These are phyloP conservation scores for Elaeis guineensis DNA, from an alignment of 176 grass and related monocot species.

Conservation along the genomic window DNA sequence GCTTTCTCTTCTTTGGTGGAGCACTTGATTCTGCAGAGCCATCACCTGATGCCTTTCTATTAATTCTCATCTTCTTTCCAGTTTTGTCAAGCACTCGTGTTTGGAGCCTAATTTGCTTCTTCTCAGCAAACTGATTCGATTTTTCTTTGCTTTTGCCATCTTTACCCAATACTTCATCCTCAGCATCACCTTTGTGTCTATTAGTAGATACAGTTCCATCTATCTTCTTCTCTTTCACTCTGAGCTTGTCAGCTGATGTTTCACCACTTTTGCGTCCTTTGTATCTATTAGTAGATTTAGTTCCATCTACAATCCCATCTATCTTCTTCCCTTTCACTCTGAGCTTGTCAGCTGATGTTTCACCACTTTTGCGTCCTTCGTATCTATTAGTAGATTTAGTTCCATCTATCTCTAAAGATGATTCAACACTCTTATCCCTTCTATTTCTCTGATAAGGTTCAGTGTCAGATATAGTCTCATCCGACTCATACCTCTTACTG, in stretches of 20 bases:
- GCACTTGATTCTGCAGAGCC: constrained; percentile 31
- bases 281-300: constrained; percentile 2
- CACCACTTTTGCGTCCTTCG: background rate
- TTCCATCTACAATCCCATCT: background rate
- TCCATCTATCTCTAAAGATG: background rate
- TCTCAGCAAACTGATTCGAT: constrained; percentile 22
- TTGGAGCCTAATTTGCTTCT: constrained; percentile 25
- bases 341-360: background rate
- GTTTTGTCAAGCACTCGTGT: constrained; percentile 55
- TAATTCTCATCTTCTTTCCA: constrained; percentile 70
- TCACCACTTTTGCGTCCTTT: background rate
- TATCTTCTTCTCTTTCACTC: background rate
- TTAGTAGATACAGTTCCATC: background rate
- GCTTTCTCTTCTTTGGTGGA: constrained; percentile 54
- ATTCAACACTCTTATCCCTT: too few relatives aligned
- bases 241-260: background rate
- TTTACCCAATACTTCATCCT: constrained; percentile 21
- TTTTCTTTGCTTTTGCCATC: constrained; percentile 11
- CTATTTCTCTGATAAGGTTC: background rate
- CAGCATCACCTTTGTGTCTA: constrained; percentile 15
- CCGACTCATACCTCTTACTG: background rate
- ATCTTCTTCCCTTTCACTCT: background rate
- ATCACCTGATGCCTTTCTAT: constrained; percentile 39
- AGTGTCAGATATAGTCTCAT: background rate
- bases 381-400: constrained; percentile 4